Percentiles rank a stretch among this genome's conserved stretches.
phyloP scores from a whole-genome alignment of 1,284 basidiomycete species.

The Porodaedalea pini region DNA sequence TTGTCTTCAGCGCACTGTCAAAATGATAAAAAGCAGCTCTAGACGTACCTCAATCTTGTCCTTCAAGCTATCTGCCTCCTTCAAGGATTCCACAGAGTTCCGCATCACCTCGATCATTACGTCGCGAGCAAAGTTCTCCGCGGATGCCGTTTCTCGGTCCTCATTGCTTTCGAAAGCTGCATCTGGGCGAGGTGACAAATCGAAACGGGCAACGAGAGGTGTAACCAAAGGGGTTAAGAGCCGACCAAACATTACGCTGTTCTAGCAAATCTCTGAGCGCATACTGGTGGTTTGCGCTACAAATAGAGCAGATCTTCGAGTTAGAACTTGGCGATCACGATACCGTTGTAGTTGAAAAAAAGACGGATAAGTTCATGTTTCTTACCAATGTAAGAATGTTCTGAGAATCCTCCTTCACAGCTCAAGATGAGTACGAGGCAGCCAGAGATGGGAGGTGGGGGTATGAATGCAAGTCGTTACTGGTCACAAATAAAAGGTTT shows the following conservation, averaged over 20 bases:
- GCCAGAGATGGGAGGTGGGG: too few relatives aligned
- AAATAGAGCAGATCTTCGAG: too few relatives aligned
- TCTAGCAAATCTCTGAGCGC: neutral
- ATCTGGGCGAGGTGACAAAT: conserved; percentile 34
- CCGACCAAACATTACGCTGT: conserved; percentile 42
- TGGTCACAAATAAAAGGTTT: too few relatives aligned
- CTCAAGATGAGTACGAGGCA: too few relatives aligned
- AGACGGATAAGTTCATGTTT: too few relatives aligned
- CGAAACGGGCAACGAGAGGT: conserved; percentile 49
- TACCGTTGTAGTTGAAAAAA: too few relatives aligned
- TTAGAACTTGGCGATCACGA: too few relatives aligned
- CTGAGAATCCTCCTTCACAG: too few relatives aligned
- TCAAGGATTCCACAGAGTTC: conserved; percentile 61
- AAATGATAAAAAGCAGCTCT: neutral
- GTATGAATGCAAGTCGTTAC: too few relatives aligned
- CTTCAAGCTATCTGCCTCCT: conserved; percentile 44
- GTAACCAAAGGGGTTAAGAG: conserved; percentile 50
- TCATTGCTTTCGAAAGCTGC: conserved; percentile 29
- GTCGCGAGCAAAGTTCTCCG: conserved; percentile 70
- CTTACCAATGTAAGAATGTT: too few relatives aligned
- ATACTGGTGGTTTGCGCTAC: too few relatives aligned
- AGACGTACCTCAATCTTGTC: conserved; percentile 50
- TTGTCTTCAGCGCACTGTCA: neutral
- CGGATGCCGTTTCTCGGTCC: conserved; percentile 44
- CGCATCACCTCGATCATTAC: conserved; percentile 69